These are phyloP conservation scores for Trichoderma breve DNA, from an alignment of 2,329 filamentous ascomycete genomes.

Conservation along the genomic window DNA sequence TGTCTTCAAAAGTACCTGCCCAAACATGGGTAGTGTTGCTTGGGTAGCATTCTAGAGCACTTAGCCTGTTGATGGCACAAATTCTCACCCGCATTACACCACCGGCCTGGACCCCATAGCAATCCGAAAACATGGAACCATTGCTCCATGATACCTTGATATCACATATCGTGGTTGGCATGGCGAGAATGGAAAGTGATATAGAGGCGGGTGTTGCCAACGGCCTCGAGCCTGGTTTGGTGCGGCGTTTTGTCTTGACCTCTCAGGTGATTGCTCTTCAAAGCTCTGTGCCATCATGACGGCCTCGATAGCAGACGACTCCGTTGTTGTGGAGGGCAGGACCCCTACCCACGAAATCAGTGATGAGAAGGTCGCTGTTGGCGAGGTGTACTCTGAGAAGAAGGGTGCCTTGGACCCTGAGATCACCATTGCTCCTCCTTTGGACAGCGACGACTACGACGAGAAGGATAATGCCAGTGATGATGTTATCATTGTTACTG, in stretches of 20 bases:
- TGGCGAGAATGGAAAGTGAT: background rate
- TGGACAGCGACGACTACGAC: conserved; percentile 13
- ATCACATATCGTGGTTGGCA: background rate
- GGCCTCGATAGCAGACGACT: background rate
- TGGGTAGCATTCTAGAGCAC: background rate
- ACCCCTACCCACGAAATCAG: background rate
- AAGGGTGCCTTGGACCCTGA: background rate
- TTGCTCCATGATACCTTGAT: background rate
- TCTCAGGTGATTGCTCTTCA: background rate
- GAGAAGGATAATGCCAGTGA: conserved; percentile 36
- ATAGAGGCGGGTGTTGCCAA: conserved; percentile 2
- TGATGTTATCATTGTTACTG: conserved; percentile 50
- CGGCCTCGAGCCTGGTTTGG: background rate
- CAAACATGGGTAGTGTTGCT: background rate
- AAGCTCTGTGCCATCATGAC: background rate
- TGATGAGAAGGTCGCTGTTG: background rate
- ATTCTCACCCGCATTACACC: conserved; percentile 9
- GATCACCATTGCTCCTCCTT: background rate
- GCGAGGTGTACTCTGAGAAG: background rate
- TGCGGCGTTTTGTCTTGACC: background rate
- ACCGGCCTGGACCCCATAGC: background rate
- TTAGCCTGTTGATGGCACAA: conserved; percentile 9
- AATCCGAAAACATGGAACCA: background rate
- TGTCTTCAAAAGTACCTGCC: conserved; percentile 10
- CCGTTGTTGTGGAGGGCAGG: background rate